phyloP scores from a whole-genome alignment of 2,329 filamentous ascomycete species.

The Anisogramma anomala region DNA sequence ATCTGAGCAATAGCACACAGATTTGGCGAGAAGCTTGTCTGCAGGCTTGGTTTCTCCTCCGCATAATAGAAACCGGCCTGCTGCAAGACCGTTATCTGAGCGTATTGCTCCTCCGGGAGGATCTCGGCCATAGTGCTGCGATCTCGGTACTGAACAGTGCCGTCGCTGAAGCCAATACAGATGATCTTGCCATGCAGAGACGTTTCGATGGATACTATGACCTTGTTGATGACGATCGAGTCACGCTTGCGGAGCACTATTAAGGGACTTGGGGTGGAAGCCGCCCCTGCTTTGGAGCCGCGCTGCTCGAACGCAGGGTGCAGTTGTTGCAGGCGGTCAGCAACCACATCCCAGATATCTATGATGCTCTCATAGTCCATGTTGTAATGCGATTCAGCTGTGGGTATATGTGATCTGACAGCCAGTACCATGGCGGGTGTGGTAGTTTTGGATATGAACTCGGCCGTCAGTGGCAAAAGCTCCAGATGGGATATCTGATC shows the following conservation, averaged over 20 bases:
- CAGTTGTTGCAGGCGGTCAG: conserved; percentile 51
- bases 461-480: conserved; percentile 55
- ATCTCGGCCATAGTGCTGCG: conserved; percentile 60
- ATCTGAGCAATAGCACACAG: conserved; percentile 47
- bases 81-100: conserved; percentile 56
- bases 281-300: conserved; percentile 42
- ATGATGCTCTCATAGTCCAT: conserved; percentile 62
- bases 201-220: conserved; percentile 55
- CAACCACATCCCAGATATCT: conserved; percentile 70
- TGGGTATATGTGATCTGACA: conserved; percentile 53
- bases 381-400: conserved; percentile 43
- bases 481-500: conserved; percentile 62
- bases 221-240: conserved; percentile 57
- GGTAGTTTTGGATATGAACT: conserved; percentile 44
- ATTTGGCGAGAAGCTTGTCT: conserved; percentile 50
- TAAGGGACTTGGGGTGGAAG: conserved; percentile 30
- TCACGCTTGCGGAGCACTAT: conserved; percentile 50
- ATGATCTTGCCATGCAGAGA: conserved; percentile 62
- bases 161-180: conserved; percentile 66
- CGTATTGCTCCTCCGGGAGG: conserved; percentile 50
- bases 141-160: conserved; percentile 70
- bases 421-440: conserved; percentile 55
- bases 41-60: conserved; percentile 51
- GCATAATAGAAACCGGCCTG: conserved; percentile 69
- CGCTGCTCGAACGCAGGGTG: conserved; percentile 71